Base-by-base conservation (phyloP, 164 flowering plant species). In the Chimonanthus salicifolius region DNA sequence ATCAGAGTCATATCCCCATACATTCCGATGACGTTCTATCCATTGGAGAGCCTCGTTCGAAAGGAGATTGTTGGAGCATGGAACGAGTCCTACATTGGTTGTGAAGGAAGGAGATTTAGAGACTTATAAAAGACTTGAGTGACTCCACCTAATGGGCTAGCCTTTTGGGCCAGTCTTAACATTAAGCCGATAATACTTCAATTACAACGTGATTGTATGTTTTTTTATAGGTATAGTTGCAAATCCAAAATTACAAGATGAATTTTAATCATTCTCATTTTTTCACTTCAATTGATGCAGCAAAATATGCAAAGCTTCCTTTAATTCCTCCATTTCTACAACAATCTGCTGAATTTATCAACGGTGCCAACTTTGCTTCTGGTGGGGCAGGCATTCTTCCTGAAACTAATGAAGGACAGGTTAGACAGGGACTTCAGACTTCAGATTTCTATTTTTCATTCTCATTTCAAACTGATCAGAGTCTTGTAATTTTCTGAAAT, bases 321-420 rank as follows among this genome's bases (percentile, higher is more conserved):
- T 0, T 84, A 7, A 84, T 88, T 77, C 87, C 88, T 62, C 84
- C 92, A 33, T 87, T 72, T 76, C 66, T 80, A 64, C 80, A 83
- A 67, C 85, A 87, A 6, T 84, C 83, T 4, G 79, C 77, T 58
- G 82, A 85, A 44, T 85, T 47, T 64, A 70, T 49, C 6, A 11
- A 72, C 45, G 90, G 92, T 3, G 90, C 75, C 33, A 87, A 87
- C 78, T 87, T 88, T 65, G 92, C 89, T n/a, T 88, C 90, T 18
- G 89, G 86, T 62, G 90, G 90, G 20, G 83, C 83, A 54, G 90
- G 89, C 9, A 68, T 85, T 64, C 88, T 88, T 43, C 68, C 83
- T 47, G 81, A 85, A 74, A 88, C 90, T 62, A 73, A 83, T 75
- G 83, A 84, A 63, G 90, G 87, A 0, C 47, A 70, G 83, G 92